phyloP scores from a whole-genome alignment of 208 protist species.

The Acanthamoeba culbertsoni region DNA sequence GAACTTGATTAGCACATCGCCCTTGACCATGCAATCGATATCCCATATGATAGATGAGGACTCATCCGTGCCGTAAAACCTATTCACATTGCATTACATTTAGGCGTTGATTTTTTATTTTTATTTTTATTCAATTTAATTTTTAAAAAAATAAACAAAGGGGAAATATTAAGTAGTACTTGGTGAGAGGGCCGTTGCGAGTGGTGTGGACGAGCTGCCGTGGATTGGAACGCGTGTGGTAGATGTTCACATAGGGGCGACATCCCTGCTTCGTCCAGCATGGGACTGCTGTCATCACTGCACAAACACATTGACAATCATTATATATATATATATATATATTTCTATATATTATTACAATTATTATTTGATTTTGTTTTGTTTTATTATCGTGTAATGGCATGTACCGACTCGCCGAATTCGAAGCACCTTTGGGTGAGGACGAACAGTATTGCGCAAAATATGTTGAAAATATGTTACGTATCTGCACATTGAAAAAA shows the following conservation, averaged over 20 bases:
- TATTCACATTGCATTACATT: too few relatives aligned
- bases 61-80: background rate
- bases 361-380: too few relatives aligned
- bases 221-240: background rate
- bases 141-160: background rate
- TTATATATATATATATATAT: too few relatives aligned
- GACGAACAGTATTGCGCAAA: background rate
- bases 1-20: conserved; percentile 38
- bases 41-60: conserved; percentile 7
- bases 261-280: conserved; percentile 13
- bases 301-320: background rate
- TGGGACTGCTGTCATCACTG: background rate
- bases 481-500: background rate
- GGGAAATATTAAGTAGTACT: background rate
- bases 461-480: conserved; percentile 4
- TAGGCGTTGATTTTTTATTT: background rate
- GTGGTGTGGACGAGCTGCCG: conserved; percentile 1
- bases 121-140: background rate
- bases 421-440: background rate
- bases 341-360: too few relatives aligned
- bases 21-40: conserved; percentile 19
- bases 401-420: background rate
- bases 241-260: conserved; percentile 24
- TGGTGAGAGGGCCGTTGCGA: background rate
- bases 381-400: too few relatives aligned